These are phyloP conservation scores for Fusarium oxysporum DNA, from an alignment of 2,329 filamentous ascomycete species.

Conservation along the genomic window DNA sequence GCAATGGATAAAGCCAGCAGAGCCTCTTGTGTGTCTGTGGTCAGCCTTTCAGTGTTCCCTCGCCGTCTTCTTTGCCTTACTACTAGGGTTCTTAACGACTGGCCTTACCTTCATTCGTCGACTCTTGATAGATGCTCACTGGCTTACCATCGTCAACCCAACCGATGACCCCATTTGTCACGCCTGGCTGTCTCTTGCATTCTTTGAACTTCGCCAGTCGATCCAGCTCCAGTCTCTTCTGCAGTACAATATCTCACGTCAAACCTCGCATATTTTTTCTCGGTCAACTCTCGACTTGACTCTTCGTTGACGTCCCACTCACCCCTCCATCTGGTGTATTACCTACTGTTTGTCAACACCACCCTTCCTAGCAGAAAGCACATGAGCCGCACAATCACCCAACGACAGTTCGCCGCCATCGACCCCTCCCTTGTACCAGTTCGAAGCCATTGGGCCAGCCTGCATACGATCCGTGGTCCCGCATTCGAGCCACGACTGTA, in stretches of 20 bases:
- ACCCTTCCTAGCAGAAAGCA: slow-evolving; percentile 41
- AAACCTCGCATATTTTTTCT: slow-evolving; percentile 18
- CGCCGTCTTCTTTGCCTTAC: slow-evolving; percentile 21
- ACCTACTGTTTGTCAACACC: slow-evolving; percentile 44
- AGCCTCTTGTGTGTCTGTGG: slow-evolving; percentile 30
- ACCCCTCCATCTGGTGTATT: slow-evolving; percentile 39
- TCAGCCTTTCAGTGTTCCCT: slow-evolving; percentile 18
- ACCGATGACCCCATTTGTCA: slow-evolving; percentile 38
- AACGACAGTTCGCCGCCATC: slow-evolving; percentile 45
- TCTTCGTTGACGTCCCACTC: slow-evolving; percentile 41
- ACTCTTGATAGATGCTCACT: slow-evolving; percentile 38
- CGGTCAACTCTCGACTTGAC: slow-evolving; percentile 31
- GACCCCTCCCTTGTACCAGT: slow-evolving; percentile 47
- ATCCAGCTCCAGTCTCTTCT: slow-evolving; percentile 8
- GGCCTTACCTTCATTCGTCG: slow-evolving; percentile 36
- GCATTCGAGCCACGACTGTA: slow-evolving; percentile 57
- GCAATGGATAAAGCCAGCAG: slow-evolving; percentile 29
- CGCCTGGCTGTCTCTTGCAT: slow-evolving; percentile 29
- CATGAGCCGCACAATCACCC: slow-evolving; percentile 46
- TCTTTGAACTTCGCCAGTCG: slow-evolving; percentile 35
- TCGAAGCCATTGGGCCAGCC: slow-evolving; percentile 51
- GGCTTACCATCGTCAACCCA: slow-evolving; percentile 38
- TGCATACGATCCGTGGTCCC: slow-evolving; percentile 53
- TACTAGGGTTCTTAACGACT: slow-evolving; percentile 28
- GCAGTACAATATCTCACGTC: slow-evolving; percentile 7